phyloP scores from a whole-genome alignment of 108 stramenopile genomes.

The Phaeodactylum tricornutum region DNA sequence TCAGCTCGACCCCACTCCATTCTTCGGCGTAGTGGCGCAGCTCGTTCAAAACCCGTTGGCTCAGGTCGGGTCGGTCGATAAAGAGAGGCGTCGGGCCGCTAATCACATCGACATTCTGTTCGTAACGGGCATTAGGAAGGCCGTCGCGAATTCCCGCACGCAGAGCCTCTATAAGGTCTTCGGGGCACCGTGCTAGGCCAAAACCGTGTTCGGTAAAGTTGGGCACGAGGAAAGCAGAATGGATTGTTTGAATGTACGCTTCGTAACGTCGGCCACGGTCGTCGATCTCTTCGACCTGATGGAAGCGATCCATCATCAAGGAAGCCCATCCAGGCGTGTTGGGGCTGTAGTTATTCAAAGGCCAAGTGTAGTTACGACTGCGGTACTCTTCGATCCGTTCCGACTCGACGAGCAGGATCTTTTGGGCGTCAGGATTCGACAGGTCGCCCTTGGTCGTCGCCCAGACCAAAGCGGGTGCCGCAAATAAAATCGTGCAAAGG shows the following conservation, averaged over 20 bases:
- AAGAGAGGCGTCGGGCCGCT: slow-evolving; percentile 29
- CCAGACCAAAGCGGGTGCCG: too few relatives aligned
- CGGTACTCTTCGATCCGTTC: slow-evolving; percentile 43
- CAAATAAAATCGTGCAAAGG: too few relatives aligned
- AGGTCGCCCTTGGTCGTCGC: too few relatives aligned
- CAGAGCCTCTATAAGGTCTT: slow-evolving; percentile 40
- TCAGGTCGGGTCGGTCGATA: slow-evolving; percentile 39
- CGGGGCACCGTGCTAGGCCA: slow-evolving; percentile 50
- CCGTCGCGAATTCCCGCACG: slow-evolving; percentile 34
- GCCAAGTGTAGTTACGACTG: slow-evolving; percentile 63
- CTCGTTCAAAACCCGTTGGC: slow-evolving; percentile 38
- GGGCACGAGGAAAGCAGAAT: slow-evolving; percentile 17
- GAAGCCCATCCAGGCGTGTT: slow-evolving; percentile 50
- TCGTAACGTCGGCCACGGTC: slow-evolving; percentile 35
- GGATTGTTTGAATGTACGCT: slow-evolving; percentile 47
- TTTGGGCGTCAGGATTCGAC: slow-evolving; percentile 3
- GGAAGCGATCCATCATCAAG: slow-evolving; percentile 42
- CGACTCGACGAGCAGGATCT: slow-evolving; percentile 16
- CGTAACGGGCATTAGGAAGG: slow-evolving; percentile 7
- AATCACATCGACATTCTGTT: slow-evolving; percentile 28
- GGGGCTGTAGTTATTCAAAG: slow-evolving; percentile 33
- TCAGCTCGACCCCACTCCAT: slow-evolving; percentile 48
- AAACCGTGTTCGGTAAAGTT: slow-evolving; percentile 74
- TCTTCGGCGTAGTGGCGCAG: slow-evolving; percentile 53
- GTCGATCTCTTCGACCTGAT: slow-evolving; percentile 42